Base-by-base conservation (phyloP, 768 basidiomycete genomes). In the Russula abietina region DNA sequence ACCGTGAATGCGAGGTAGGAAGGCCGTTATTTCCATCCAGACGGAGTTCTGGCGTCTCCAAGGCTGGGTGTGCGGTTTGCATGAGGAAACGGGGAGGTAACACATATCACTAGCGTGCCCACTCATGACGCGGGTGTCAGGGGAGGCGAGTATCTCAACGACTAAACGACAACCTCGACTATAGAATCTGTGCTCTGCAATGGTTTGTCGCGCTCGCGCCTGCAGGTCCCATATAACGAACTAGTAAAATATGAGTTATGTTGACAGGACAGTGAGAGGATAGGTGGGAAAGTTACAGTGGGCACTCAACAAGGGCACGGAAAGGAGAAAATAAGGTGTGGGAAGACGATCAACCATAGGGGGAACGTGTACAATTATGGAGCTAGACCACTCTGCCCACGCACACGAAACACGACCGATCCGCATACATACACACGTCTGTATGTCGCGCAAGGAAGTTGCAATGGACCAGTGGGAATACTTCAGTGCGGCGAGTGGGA, bases 271-370 rank as follows among this genome's bases (percentile, higher is more conserved):
- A 11, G 28, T 41, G 22, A 10, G 38, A 14, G 24, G 33, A 16
- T 19, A 14, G 26, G 4, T 1, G 45, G 22, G 10, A 22, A 22
- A 17, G 28, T 24, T 28, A 26, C 24, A n/a, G 7, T 39, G 51
- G 61, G 32, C 26, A 52, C 32, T 45, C 32, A 39, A 30, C 45
- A 39, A 59, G 46, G 45, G 38, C 9, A 33, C 59, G 32, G 54
- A 32, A 26, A 60, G 63, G 54, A 55, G 46, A n/a, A 64, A 33
- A 53, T 48, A 53, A 64, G 62, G 57, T 59, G 28, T 4, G 26
- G 45, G 26, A 59, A 54, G 53, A 52, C 58, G 54, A 64, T 64
- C 58, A 33, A n/a, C 6, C 39, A 26, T 38, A 60, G 59, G 36
- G 10, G n/a, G 39, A 26, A 32, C 38, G 28, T 39, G 24, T 51